Evolutionary conservation across 2,329 filamentous ascomycete species (phyloP), one percentile per base, ranked within the genome.

Genomic region (Rosellinia necatrix): DNA sequence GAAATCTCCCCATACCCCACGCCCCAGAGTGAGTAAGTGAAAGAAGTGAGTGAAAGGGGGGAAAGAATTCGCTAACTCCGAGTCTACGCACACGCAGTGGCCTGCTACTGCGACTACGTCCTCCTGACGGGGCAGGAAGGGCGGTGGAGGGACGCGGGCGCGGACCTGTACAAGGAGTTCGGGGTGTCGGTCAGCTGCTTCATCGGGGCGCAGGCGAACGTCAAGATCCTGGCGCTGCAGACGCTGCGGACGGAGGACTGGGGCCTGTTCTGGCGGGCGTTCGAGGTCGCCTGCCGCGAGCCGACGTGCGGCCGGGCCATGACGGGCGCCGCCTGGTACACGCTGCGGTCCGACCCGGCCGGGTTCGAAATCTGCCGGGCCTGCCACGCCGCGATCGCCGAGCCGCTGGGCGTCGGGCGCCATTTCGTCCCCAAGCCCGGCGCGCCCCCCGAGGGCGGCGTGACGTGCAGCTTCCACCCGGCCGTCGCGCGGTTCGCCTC

Each of bases 21-120:
- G n/a, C n/a, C n/a, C n/a, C n/a, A n/a, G n/a, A n/a, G n/a, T n/a
- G n/a, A n/a, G n/a, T n/a, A n/a, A n/a, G n/a, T n/a, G n/a, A n/a
- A n/a, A n/a, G n/a, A n/a, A n/a, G n/a, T n/a, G n/a, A n/a, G n/a
- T n/a, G n/a, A n/a, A n/a, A n/a, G n/a, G n/a, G n/a, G n/a, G n/a
- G n/a, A n/a, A n/a, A n/a, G n/a, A n/a, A n/a, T n/a, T n/a, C n/a
- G n/a, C n/a, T n/a, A n/a, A 47, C 21, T 17, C 21, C 19, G 21
- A 15, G 13, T 35, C 2, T 24, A n/a, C n/a, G n/a, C n/a, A n/a
- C n/a, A n/a, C 12, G 6, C 5, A 47, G 43, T n/a, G 5, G 24
- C 32, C 4, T 59, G 57, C 22, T 59, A 52, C 49, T 56, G 32
- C 38, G 57, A 59, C 32, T 59, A 53, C 27, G 7, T 59, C 21